Evolutionary conservation across 441 rosid species (phyloP).

Genomic region (Mallotus japonicus): DNA sequence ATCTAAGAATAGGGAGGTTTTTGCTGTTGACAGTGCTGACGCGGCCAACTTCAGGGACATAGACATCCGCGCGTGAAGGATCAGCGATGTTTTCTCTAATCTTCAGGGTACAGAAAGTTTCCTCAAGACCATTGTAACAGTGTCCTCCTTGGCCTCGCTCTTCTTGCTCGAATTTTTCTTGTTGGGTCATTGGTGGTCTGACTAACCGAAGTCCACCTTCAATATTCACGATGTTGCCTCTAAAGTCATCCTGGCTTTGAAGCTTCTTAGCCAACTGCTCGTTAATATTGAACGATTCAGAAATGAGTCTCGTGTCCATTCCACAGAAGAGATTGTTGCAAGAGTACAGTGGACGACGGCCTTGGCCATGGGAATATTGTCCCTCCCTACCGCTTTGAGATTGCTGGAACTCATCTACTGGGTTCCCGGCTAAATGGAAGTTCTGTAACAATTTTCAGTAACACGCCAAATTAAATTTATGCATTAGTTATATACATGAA

Average conservation of each 20-base stretch:
- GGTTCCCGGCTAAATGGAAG: slow-evolving; percentile 72
- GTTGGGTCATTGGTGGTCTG: slow-evolving; percentile 42
- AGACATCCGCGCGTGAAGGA: slow-evolving; percentile 57
- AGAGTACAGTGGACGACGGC: slow-evolving; percentile 6
- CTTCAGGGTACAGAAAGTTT: slow-evolving; percentile 66
- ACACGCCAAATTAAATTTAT: not conserved
- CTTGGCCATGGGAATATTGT: not conserved
- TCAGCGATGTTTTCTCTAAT: slow-evolving; percentile 55
- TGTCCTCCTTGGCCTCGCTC: not conserved
- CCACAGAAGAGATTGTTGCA: slow-evolving; percentile 46
- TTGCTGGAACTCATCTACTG: slow-evolving; percentile 33
- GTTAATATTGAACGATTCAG: slow-evolving; percentile 59
- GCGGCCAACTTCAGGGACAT: slow-evolving; percentile 53
- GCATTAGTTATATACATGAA: not conserved
- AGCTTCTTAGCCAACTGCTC: slow-evolving; percentile 40
- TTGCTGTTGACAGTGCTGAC: slow-evolving; percentile 51
- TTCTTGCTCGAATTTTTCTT: slow-evolving; percentile 27
- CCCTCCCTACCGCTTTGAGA: not conserved
- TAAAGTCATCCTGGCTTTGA: slow-evolving; percentile 36
- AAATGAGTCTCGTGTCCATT: slow-evolving; percentile 45
- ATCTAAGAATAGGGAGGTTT: slow-evolving; percentile 55
- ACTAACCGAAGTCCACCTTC: slow-evolving; percentile 43
- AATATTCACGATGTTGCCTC: slow-evolving; percentile 62
- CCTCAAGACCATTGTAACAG: slow-evolving; percentile 57
- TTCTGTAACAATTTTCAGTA: slow-evolving; percentile 26